A percentile compares a stretch with the other conserved stretches of the same genome.
These are phyloP conservation scores for Cladophialophora yegresii DNA, from an alignment of 2,329 filamentous ascomycete species.

Conservation along the genomic window DNA sequence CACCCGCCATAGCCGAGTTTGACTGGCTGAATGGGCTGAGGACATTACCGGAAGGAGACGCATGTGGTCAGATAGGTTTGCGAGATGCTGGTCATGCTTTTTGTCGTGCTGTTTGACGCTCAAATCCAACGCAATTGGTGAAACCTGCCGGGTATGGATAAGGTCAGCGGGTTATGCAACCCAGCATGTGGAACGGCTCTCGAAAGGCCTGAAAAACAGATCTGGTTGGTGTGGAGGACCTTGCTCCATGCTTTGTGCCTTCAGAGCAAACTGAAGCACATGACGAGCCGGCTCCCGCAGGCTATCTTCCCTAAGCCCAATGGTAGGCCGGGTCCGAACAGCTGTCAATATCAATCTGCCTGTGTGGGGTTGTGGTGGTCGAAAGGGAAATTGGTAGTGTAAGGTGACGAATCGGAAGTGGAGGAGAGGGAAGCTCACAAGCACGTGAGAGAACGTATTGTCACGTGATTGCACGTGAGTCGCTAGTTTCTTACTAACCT, in stretches of 20 bases:
- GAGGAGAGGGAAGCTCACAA: too few species aligned
- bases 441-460: too few species aligned
- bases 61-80: neutral
- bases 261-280: too few species aligned
- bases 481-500: too few species aligned
- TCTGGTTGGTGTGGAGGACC: neutral
- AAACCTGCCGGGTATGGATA: neutral
- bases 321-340: too few species aligned
- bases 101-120: neutral
- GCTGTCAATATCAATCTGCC: neutral
- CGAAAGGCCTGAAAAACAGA: neutral
- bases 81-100: neutral
- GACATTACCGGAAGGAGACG: neutral
- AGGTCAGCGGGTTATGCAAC: neutral
- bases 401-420: neutral
- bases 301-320: neutral
- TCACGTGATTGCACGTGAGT: too few species aligned
- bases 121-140: neutral
- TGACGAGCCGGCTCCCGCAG: neutral
- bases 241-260: neutral
- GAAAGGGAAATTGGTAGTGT: neutral
- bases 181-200: too few species aligned
- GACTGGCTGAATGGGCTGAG: conserved; percentile 7
- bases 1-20: conserved; percentile 4
- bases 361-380: neutral